Evolutionary conservation across 805 yeast species (phyloP), one percentile per base, ranked within the genome.

Genomic region (Nematodospora valgi): DNA sequence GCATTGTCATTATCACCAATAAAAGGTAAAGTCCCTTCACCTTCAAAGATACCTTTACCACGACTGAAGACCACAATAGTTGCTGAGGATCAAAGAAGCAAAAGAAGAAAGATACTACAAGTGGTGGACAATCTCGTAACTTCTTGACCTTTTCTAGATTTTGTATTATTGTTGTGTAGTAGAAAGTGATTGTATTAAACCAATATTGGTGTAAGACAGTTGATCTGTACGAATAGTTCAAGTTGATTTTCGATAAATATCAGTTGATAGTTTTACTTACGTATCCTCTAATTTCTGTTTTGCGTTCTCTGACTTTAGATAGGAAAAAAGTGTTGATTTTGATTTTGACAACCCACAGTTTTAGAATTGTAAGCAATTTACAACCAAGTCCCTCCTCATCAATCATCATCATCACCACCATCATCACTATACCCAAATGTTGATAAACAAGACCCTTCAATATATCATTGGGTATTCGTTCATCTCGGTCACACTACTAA

Each of bases 401-500:
- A 22, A 11, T 11, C 24, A 22, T 22, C 24, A 22, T 12, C 24
- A 22, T n/a, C n/a, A n/a, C n/a, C n/a, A n/a, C n/a, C 24, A 22
- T 4, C 6, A 18, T 25, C 31, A 10, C 31, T 6, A 24, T 24
- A 24, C n/a, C 12, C 31, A 17, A 29, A 34, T 34, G 32, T 7
- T 27, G 5, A 12, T 20, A 6, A 29, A 55, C 28, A 28, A 25
- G 28, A 29, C 31, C n/a, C 15, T 27, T 15, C 38, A 35, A 8
- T 38, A 38, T 31, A 27, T 35, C 16, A 20, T 34, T 11, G 41
- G 38, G n/a, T 38, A 38, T 16, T 33, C 54, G 7, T 32, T 44
- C 3, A 32, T 49, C 14, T 50, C 61, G 5, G 34, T 48, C 12
- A 43, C 37, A 6, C 23, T 34, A 22, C 20, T 38, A 10, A 35